A percentile compares a stretch with the other conserved stretches of the same genome.
Evolutionary conservation across 805 yeast genomes (phyloP).

Genomic region (Martiniozyma abietophila): DNA sequence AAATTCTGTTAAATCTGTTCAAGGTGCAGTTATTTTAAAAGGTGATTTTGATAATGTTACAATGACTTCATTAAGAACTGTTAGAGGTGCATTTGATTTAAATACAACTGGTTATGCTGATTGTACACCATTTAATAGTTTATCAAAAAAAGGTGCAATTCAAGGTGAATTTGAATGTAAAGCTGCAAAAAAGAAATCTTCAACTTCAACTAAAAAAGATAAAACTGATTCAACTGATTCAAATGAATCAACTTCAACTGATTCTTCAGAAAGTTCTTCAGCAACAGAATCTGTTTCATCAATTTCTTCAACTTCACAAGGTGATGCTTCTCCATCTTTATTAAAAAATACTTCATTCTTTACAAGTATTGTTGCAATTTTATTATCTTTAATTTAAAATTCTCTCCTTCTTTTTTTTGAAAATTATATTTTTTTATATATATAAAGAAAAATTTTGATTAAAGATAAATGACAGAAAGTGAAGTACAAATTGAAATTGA

Average conservation of each 20-base stretch:
- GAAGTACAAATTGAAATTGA: too few relatives aligned
- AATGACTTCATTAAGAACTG: conserved; percentile 62
- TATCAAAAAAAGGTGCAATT: conserved; percentile 71
- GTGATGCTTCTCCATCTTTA: conserved; percentile 26
- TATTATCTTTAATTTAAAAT: conserved; percentile 44
- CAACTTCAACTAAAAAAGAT: conserved; percentile 29
- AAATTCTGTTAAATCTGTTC: conserved; percentile 60
- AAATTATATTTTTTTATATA: too few relatives aligned
- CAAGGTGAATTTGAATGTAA: conserved; percentile 86
- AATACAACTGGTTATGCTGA: conserved; percentile 69
- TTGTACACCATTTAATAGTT: conserved; percentile 65
- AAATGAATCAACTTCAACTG: conserved; percentile 16
- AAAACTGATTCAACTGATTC: conserved; percentile 20
- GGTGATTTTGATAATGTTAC: conserved; percentile 81
- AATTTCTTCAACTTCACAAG: conserved; percentile 32
- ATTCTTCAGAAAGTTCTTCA: conserved; percentile 16
- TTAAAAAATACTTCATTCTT: conserved; percentile 31
- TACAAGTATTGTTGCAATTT: conserved; percentile 40
- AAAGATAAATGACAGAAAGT: too few relatives aligned
- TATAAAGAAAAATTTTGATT: too few relatives aligned
- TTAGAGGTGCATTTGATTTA: conserved; percentile 86
- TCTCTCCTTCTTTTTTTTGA: conserved; percentile 41
- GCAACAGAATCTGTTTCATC: conserved; percentile 36
- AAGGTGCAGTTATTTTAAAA: conserved; percentile 76
- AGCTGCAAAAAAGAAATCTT: conserved; percentile 46